Evolutionary conservation across 2,329 filamentous ascomycete species (phyloP), one percentile per base, ranked within the genome.

Genomic region (Drechslerella coelobrocha): DNA sequence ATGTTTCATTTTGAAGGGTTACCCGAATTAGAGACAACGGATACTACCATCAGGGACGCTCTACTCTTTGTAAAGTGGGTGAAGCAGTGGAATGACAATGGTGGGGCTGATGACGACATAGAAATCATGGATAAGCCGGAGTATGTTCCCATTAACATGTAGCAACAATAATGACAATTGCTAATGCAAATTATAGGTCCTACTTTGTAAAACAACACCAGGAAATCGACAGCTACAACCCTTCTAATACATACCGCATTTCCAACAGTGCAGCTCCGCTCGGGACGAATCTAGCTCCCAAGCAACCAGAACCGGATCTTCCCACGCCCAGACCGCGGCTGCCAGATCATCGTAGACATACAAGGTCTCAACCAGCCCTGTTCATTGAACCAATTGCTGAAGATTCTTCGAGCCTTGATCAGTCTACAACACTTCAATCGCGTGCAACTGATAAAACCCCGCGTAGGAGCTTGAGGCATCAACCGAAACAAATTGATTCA

Each of bases 361-460:
- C 10, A 5, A 7, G 2, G 19, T 45, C 41, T 45, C 41, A 19
- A 21, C 14, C 17, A 14, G 5, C 41, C 41, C 14, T 14, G 21
- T 3, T 17, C 10, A 10, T 17, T 5, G 17, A 8, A 19, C n/a
- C 4, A 21, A 7, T 21, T 21, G 9, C n/a, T n/a, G n/a, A n/a
- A n/a, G n/a, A 6, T 21, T 14, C 19, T 4, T 21, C 10, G 41
- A 45, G 52, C 77, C 55, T 73, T 68, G 53, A 24, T 9, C 52
- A 29, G 19, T 21, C 39, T 4, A 29, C 50, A 5, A 41, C 37
- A 17, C 14, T 17, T 1, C 26, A 27, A 52, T 48, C 17, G 12
- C 19, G 10, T 17, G 37, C 17, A n/a, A 37, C 27, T 17, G 61
- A 48, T 17, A 48, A 29, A 21, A 21, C 48, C 19, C 9, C 26